A percentile compares a stretch with the other conserved stretches of the same genome.
phyloP scores from a whole-genome alignment of 441 rosid genomes.

The Bruguiera hainesii region DNA sequence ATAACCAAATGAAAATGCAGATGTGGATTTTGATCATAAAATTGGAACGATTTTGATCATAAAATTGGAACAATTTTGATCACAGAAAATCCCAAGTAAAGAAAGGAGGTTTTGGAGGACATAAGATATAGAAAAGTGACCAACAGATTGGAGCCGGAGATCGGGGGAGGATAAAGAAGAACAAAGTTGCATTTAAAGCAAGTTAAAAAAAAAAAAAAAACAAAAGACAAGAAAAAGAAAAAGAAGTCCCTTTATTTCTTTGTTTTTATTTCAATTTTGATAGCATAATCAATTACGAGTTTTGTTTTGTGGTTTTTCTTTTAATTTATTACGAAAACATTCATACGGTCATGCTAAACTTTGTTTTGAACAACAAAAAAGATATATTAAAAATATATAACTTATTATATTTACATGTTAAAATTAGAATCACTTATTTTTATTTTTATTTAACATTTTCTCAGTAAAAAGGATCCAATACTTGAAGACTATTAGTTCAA shows the following conservation, averaged over 20 bases:
- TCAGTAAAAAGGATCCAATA: too few species aligned
- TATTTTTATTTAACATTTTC: too few species aligned
- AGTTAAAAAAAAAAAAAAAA: background rate
- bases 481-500: too few species aligned
- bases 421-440: too few species aligned
- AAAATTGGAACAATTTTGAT: background rate
- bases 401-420: too few species aligned
- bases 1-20: background rate
- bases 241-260: background rate
- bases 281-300: background rate
- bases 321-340: too few species aligned
- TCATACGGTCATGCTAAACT: too few species aligned
- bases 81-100: background rate
- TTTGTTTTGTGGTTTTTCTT: too few species aligned
- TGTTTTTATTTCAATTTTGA: background rate
- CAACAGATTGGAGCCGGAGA: background rate
- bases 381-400: too few species aligned
- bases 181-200: constrained; percentile 35
- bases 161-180: background rate
- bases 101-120: constrained; percentile 6
- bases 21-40: background rate
- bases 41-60: background rate
- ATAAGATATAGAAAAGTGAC: constrained; percentile 14
- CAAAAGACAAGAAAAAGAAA: too few species aligned
- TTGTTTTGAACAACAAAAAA: too few species aligned